A percentile compares a stretch with the other conserved stretches of the same genome.
phyloP scores from a whole-genome alignment of 129 eudicot species.

The Apium graveolens region DNA sequence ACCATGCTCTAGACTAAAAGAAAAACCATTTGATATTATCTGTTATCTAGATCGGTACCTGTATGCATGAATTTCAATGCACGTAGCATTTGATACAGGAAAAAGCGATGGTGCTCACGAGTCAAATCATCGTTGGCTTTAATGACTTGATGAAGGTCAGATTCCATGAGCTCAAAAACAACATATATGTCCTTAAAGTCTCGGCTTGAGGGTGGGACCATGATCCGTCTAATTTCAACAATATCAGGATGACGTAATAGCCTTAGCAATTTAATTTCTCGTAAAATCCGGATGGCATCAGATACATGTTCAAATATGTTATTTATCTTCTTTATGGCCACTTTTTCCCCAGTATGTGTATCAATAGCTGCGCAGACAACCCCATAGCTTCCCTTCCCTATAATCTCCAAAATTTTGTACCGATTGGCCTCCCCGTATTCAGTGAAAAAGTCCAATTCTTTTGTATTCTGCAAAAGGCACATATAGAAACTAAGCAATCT shows the following conservation, averaged over 20 bases:
- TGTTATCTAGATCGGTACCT: slow-evolving; percentile 25
- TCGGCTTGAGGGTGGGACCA: slow-evolving; percentile 90
- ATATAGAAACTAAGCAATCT: background rate
- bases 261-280: slow-evolving; percentile 83
- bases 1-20: background rate
- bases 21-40: background rate
- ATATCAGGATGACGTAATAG: slow-evolving; percentile 94
- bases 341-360: slow-evolving; percentile 91
- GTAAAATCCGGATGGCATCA: slow-evolving; percentile 82
- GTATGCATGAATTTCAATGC: slow-evolving; percentile 94
- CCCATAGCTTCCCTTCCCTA: slow-evolving; percentile 96
- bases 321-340: slow-evolving; percentile 83
- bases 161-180: slow-evolving; percentile 97
- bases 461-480: slow-evolving; percentile 40
- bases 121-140: slow-evolving; percentile 96
- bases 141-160: slow-evolving; percentile 95
- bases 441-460: slow-evolving; percentile 79
- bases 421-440: slow-evolving; percentile 85
- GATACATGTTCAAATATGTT: slow-evolving; percentile 80
- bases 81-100: slow-evolving; percentile 92
- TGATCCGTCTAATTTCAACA: slow-evolving; percentile 87
- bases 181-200: slow-evolving; percentile 86
- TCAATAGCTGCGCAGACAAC: slow-evolving; percentile 93
- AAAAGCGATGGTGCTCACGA: slow-evolving; percentile 87
- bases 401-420: slow-evolving; percentile 81